These are phyloP conservation scores for Withania somnifera DNA, from an alignment of 305 asterid genomes.

Conservation along the genomic window DNA sequence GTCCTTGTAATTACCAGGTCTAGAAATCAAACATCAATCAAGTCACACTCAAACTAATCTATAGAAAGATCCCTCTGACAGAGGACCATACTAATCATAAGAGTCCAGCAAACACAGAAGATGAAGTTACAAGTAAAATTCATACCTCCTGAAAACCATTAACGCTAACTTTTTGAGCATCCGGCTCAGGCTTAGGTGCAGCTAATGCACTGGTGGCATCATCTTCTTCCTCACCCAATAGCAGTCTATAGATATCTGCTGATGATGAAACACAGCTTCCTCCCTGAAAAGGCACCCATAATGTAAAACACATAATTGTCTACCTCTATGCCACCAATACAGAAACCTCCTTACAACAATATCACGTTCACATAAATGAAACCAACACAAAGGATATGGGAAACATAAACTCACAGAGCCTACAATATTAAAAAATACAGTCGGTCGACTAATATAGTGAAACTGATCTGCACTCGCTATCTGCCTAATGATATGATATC, in stretches of 20 bases:
- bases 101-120: background rate
- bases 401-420: background rate
- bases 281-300: conserved; percentile 42
- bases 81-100: background rate
- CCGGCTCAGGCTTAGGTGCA: conserved; percentile 89
- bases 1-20: background rate
- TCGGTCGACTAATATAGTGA: background rate
- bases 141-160: conserved; percentile 55
- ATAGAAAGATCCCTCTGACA: background rate
- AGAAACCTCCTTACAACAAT: background rate
- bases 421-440: background rate
- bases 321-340: background rate
- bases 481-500: too few relatives aligned
- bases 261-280: conserved; percentile 70
- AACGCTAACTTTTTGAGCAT: conserved; percentile 44
- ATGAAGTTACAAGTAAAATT: background rate
- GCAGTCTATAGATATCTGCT: conserved; percentile 78
- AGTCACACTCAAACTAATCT: background rate
- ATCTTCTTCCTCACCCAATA: conserved; percentile 93
- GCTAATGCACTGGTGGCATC: conserved; percentile 90
- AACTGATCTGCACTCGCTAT: background rate
- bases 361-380: background rate
- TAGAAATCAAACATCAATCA: background rate
- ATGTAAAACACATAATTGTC: background rate
- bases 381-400: background rate